Conservation (phyloP, 108 stramenopile species). For the Stephanodiscus triporus region DNA sequence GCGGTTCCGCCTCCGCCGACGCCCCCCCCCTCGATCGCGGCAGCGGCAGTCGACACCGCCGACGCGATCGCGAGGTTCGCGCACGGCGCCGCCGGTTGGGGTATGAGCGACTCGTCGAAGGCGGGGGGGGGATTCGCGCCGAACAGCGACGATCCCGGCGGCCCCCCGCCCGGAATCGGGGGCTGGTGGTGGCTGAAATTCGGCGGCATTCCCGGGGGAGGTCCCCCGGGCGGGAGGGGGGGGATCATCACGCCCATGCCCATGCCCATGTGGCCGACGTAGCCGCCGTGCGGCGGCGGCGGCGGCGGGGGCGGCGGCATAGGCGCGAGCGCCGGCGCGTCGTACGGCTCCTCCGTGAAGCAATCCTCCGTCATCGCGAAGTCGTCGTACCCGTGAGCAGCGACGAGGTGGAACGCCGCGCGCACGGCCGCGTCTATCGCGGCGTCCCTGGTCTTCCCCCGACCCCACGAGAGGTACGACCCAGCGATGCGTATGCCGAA, state of each 20-base stretch:
- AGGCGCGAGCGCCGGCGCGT: constrained; percentile 55
- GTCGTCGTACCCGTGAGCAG: constrained; percentile 88
- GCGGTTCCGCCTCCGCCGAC: constrained; percentile 2
- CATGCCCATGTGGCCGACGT: constrained; percentile 3
- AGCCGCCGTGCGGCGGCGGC: constrained; percentile 15
- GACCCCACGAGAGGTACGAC: constrained; percentile 78
- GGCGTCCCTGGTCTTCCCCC: constrained; percentile 77
- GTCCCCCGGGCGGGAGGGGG: constrained; percentile 31
- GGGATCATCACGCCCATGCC: background rate
- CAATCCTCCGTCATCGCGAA: constrained; percentile 83
- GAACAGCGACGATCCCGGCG: too few relatives aligned
- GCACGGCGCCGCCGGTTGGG: constrained; percentile 65
- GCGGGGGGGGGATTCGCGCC: constrained; percentile 50
- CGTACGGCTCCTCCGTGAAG: constrained; percentile 66
- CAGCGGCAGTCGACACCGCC: too few relatives aligned
- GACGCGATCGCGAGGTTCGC: constrained; percentile 67
- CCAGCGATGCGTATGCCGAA: constrained; percentile 81
- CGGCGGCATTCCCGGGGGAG: constrained; percentile 50
- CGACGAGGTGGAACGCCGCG: constrained; percentile 82
- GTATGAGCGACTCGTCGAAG: constrained; percentile 57
- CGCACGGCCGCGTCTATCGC: constrained; percentile 83
- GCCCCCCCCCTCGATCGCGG: constrained; percentile 3
- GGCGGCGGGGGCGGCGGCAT: constrained; percentile 66
- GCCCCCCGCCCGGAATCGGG: too few relatives aligned
- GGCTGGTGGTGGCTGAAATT: too few relatives aligned